Base-by-base conservation (phyloP, 768 basidiomycete genomes). In the Lactarius evosmus region DNA sequence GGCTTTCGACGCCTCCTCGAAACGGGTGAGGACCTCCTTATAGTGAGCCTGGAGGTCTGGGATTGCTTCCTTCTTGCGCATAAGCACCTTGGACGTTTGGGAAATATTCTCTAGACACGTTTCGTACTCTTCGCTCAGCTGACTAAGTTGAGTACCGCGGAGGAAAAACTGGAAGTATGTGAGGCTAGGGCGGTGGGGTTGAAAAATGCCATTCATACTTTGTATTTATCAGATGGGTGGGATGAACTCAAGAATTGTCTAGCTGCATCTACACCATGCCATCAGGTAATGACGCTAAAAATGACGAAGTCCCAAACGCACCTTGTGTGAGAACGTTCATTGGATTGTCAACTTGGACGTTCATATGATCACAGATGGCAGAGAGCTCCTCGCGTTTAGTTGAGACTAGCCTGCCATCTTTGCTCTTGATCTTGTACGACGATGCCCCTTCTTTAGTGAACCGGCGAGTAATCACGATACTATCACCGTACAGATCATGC, bases 341-440 rank as follows among this genome's bases (percentile, higher is more conserved):
- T 1, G 95, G 96, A 71, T 95, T 95, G 72, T 97, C 94, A 63
- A 97, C 92, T 72, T 96, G 94, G 60, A 99, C 92, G 70, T 94
- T 94, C 89, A 97, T 96, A 67, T 94, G 89, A 72, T 96, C 93
- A 70, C 89, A 89, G 56, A 99, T 98, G 2, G 87, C 84, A 19
- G 89, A 82, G 12, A 99, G 75, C 71, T 98, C 95, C 11, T 93
- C 87, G 68, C 86, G 85, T 77, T 91, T 94, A 16, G 79, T 86
- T 36, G 87, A 88, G 62, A 97, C 75, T 11, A 85, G 71, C 67
- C 80, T 82, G 40, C 84, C 85, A 27, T 88, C 83, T 70, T 81
- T 84, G 68, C 76, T 81, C 77, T 83, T 88, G 72, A 98, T 91
- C 74, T 88, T 93, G 87, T 94, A 98, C 0, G 81, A 77, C 0